These are phyloP conservation scores for Cyberlindnera galapagoensis DNA, from an alignment of 805 yeast species.

Conservation along the genomic window DNA sequence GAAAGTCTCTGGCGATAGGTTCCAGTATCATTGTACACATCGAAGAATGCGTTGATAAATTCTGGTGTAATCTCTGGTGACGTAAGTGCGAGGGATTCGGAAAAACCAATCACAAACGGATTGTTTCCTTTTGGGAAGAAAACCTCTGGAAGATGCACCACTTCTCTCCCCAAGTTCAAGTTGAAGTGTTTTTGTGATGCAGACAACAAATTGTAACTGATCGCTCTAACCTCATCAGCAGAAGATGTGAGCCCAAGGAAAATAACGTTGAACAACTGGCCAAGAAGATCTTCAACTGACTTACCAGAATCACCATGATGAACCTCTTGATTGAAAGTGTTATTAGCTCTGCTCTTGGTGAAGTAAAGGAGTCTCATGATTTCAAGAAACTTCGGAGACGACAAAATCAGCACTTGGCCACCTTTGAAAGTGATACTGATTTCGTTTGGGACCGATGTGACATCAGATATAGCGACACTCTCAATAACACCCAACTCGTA, in stretches of 20 bases:
- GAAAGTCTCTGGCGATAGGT: conserved; percentile 24
- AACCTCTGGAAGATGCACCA: conserved; percentile 49
- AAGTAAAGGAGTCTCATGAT: conserved; percentile 67
- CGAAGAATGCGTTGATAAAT: conserved; percentile 43
- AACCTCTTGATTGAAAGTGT: conserved; percentile 14
- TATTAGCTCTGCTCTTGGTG: conserved; percentile 49
- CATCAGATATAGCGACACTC: conserved; percentile 33
- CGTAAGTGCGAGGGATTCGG: conserved; percentile 47
- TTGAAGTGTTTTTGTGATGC: conserved; percentile 55
- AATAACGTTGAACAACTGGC: conserved; percentile 56
- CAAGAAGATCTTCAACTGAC: conserved; percentile 38
- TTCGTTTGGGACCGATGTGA: conserved; percentile 44
- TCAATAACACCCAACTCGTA: conserved; percentile 34
- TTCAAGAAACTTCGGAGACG: conserved; percentile 48
- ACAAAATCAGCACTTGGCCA: conserved; percentile 32
- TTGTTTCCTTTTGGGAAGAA: conserved; percentile 65
- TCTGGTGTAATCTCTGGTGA: conserved; percentile 58
- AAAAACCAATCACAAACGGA: conserved; percentile 50
- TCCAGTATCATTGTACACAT: conserved; percentile 40
- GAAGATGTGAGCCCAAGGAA: conserved; percentile 63
- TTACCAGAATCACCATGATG: conserved; percentile 16
- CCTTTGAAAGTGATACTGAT: conserved; percentile 37
- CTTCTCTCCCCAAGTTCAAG: conserved; percentile 51
- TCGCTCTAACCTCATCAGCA: conserved; percentile 50
- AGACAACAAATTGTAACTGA: conserved; percentile 58